These are phyloP conservation scores for Cochlearia excelsa DNA, from an alignment of 345 rosid genomes.

Conservation along the genomic window DNA sequence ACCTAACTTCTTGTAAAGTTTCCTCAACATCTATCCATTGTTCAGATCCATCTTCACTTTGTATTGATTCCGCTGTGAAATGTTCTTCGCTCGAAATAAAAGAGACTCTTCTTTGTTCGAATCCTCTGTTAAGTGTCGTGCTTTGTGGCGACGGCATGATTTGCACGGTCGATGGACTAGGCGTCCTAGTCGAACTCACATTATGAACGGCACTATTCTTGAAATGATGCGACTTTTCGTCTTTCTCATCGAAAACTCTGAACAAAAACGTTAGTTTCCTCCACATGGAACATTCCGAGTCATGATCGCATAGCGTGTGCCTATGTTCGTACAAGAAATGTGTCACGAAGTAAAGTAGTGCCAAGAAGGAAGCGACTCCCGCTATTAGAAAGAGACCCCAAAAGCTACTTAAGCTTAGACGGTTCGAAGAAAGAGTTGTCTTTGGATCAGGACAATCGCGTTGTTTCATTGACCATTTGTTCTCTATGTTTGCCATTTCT, in stretches of 20 bases:
- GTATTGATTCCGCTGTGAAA: neutral
- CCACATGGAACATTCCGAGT: slow-evolving; percentile 30
- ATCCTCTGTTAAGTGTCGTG: slow-evolving; percentile 11
- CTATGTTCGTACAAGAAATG: slow-evolving; percentile 26
- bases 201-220: slow-evolving; percentile 22
- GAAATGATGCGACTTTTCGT: slow-evolving; percentile 36
- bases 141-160: slow-evolving; percentile 20
- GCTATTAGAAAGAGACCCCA: slow-evolving; percentile 48
- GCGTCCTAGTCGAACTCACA: slow-evolving; percentile 20
- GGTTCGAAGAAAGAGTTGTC: slow-evolving; percentile 23
- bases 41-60: slow-evolving; percentile 10
- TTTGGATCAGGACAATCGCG: slow-evolving; percentile 24
- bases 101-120: slow-evolving; percentile 27
- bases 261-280: slow-evolving; percentile 22
- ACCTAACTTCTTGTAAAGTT: neutral
- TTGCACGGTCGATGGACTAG: slow-evolving; percentile 26
- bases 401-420: slow-evolving; percentile 41
- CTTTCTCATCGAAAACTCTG: slow-evolving; percentile 38
- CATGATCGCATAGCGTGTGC: slow-evolving; percentile 1
- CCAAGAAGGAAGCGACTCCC: slow-evolving; percentile 35
- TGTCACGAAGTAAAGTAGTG: slow-evolving; percentile 30
- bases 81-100: slow-evolving; percentile 3
- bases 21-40: neutral
- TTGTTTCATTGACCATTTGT: slow-evolving; percentile 3
- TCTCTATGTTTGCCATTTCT: slow-evolving; percentile 27